Percentiles rank a stretch among this genome's conserved stretches.
These are phyloP conservation scores for Paralagenidium karlingii DNA, from an alignment of 352 stramenopile genomes.

Conservation along the genomic window DNA sequence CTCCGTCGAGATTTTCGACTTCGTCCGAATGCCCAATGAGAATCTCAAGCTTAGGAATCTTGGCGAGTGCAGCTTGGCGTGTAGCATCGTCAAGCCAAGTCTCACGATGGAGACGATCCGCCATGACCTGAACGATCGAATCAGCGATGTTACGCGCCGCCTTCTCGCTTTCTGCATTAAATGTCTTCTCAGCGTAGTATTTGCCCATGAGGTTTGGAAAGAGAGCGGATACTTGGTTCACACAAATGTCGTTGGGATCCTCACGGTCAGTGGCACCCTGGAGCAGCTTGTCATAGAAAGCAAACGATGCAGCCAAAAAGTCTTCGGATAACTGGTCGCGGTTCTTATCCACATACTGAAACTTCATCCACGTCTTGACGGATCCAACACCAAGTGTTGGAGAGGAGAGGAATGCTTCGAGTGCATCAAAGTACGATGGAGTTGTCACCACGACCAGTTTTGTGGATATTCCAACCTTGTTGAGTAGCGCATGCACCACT, in stretches of 20 bases:
- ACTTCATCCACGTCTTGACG: conserved; percentile 28
- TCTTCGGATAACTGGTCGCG: conserved; percentile 27
- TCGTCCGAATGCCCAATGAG: conserved; percentile 45
- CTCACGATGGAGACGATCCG: conserved; percentile 54
- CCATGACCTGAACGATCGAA: conserved; percentile 67
- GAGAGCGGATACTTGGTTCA: conserved; percentile 30
- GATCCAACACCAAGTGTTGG: conserved; percentile 14
- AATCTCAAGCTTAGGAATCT: conserved; percentile 74
- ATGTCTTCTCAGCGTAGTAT: conserved; percentile 85
- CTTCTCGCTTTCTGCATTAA: conserved; percentile 71
- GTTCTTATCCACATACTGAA: conserved; percentile 35
- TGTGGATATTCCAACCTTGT: conserved; percentile 12
- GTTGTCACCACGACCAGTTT: conserved; percentile 38
- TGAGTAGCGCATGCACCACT: conserved; percentile 35
- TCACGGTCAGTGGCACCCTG: conserved; percentile 74
- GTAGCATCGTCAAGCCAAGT: conserved; percentile 86
- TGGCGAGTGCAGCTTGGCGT: conserved; percentile 69
- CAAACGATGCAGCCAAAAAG: conserved; percentile 84
- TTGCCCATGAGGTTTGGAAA: conserved; percentile 77
- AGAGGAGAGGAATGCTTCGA: conserved; percentile 39
- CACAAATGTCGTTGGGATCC: conserved; percentile 82
- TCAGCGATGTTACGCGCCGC: conserved; percentile 77
- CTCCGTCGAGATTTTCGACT: conserved; percentile 38
- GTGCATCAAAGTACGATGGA: conserved; percentile 31
- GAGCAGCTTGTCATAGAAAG: conserved; percentile 79